These are phyloP conservation scores for Aspergillus quadricinctus DNA, from an alignment of 2,329 filamentous ascomycete species.

Conservation along the genomic window DNA sequence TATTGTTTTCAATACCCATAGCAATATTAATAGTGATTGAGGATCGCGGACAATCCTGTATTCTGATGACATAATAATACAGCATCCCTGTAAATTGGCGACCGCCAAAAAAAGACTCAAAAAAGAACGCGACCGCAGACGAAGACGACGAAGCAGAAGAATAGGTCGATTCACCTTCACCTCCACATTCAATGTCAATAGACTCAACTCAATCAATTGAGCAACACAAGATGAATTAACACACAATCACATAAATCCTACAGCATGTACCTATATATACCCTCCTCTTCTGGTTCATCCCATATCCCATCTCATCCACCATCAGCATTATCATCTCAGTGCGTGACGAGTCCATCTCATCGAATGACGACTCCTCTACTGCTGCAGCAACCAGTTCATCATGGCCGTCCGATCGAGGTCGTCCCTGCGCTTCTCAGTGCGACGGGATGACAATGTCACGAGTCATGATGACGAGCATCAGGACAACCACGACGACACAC, in stretches of 20 bases:
- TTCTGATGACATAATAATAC: neutral
- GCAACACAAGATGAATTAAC: neutral
- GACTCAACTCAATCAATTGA: neutral
- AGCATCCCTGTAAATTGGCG: too few species aligned
- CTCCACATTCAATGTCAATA: neutral
- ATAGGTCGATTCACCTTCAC: neutral
- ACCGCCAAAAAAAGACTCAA: too few species aligned
- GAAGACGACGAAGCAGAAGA: neutral
- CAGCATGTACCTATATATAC: neutral
- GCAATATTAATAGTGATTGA: neutral
- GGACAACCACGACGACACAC: constrained; percentile 3
- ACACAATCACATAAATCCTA: neutral
- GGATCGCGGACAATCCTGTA: neutral
- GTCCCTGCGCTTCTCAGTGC: constrained; percentile 30
- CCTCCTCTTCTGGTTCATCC: neutral
- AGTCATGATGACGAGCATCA: constrained; percentile 14
- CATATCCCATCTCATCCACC: neutral
- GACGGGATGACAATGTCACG: constrained; percentile 21
- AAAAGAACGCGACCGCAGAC: neutral
- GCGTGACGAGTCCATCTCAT: neutral
- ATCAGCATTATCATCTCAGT: constrained; percentile 1
- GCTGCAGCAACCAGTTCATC: constrained; percentile 3
- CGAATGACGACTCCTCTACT: constrained; percentile 1
- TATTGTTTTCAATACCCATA: neutral
- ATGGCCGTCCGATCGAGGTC: constrained; percentile 34